These are phyloP conservation scores for Eremothecium coryli DNA, from an alignment of 1,139 yeast species.

Conservation along the genomic window DNA sequence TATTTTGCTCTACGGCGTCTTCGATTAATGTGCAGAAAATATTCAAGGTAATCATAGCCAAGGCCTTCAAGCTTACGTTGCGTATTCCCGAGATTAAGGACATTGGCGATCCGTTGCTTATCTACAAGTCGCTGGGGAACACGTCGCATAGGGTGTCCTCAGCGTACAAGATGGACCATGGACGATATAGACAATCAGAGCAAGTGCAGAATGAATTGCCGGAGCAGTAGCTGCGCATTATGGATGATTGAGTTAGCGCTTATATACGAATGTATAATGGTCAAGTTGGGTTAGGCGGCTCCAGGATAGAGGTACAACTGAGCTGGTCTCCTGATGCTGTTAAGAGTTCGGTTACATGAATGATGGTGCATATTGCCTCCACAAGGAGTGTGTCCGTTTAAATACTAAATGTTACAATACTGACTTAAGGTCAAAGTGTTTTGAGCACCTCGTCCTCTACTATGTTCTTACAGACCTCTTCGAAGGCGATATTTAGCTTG, in stretches of 20 bases:
- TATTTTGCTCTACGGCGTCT: slow-evolving; percentile 88
- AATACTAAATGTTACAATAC: too few relatives aligned
- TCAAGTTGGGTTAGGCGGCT: too few relatives aligned
- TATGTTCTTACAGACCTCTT: slow-evolving; percentile 54
- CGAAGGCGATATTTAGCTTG: slow-evolving; percentile 59
- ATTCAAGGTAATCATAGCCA: slow-evolving; percentile 82
- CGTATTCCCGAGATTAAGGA: slow-evolving; percentile 76
- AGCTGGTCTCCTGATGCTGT: too few relatives aligned
- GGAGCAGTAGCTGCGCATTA: background rate
- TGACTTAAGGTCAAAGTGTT: slow-evolving; percentile 7
- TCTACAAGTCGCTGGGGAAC: slow-evolving; percentile 42
- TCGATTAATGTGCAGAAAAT: slow-evolving; percentile 92
- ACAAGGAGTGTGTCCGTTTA: too few relatives aligned
- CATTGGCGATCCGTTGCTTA: slow-evolving; percentile 80
- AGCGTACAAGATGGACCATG: slow-evolving; percentile 4
- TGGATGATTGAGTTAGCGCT: too few relatives aligned
- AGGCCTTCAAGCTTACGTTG: slow-evolving; percentile 81
- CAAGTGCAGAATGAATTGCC: slow-evolving; percentile 2
- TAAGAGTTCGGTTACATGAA: too few relatives aligned
- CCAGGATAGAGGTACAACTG: too few relatives aligned
- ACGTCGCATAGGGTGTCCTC: slow-evolving; percentile 9
- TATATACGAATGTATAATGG: too few relatives aligned
- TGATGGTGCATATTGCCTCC: too few relatives aligned
- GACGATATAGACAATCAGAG: slow-evolving; percentile 2
- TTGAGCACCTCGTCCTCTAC: slow-evolving; percentile 39